Percentiles rank a stretch among this genome's conserved stretches.
phyloP scores from a whole-genome alignment of 164 flowering plant species.

The Pachysandra terminalis region DNA sequence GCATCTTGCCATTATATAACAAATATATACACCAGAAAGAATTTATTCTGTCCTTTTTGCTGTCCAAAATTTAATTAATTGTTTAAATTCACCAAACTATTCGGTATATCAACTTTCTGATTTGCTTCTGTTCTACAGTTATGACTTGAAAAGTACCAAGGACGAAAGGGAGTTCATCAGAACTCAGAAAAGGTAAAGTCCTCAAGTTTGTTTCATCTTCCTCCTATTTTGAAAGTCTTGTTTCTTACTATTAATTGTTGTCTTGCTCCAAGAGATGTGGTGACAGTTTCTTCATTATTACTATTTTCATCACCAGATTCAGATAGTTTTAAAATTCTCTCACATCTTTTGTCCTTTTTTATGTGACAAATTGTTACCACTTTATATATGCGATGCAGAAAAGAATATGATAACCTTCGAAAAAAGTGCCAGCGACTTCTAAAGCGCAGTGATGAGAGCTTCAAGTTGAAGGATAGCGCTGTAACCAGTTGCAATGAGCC shows the following conservation, averaged over 20 bases:
- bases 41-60: not conserved
- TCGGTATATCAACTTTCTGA: not conserved
- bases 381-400: conserved; percentile 31
- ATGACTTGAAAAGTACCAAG: conserved; percentile 47
- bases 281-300: too few species aligned
- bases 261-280: too few species aligned
- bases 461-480: conserved; percentile 21
- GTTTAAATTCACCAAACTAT: not conserved
- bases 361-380: too few species aligned
- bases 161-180: conserved; percentile 45
- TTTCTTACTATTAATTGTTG: too few species aligned
- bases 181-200: conserved; percentile 41
- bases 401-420: conserved; percentile 47
- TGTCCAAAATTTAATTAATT: not conserved
- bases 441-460: conserved; percentile 17
- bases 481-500: conserved; percentile 16
- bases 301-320: not conserved
- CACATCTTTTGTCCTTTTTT: not conserved
- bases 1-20: too few species aligned
- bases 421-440: conserved; percentile 36
- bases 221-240: too few species aligned
- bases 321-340: not conserved
- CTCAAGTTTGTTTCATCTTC: not conserved
- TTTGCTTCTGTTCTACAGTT: conserved; percentile 30
- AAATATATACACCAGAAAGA: too few species aligned